Conservation (phyloP, 192 early-diverging fungal genomes). For the Spinellus fusiger region DNA sequence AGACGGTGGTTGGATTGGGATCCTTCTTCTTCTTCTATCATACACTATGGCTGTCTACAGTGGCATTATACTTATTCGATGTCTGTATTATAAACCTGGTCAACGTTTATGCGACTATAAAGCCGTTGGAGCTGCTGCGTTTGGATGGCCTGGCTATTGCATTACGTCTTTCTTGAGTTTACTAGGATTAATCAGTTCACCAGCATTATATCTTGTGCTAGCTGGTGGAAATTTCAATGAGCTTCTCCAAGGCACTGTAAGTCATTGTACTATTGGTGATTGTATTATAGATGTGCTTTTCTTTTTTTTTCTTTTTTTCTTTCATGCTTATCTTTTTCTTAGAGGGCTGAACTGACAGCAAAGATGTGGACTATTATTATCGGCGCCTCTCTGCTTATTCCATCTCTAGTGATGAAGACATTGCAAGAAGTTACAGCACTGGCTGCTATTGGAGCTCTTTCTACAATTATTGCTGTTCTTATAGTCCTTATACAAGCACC, state of each 20-base stretch:
- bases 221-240: conserved; percentile 63
- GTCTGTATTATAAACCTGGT: conserved; percentile 65
- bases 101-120: conserved; percentile 47
- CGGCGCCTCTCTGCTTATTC: conserved; percentile 59
- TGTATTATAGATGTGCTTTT: background rate
- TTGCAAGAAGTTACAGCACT: conserved; percentile 73
- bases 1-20: conserved; percentile 70
- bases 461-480: conserved; percentile 67
- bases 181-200: conserved; percentile 62
- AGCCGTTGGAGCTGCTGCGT: conserved; percentile 69
- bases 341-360: conserved; percentile 7
- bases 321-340: conserved; percentile 6
- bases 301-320: background rate
- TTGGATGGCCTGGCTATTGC: conserved; percentile 57
- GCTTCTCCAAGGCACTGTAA: conserved; percentile 41
- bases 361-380: conserved; percentile 60
- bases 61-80: conserved; percentile 67
- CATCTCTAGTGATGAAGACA: conserved; percentile 69
- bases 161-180: conserved; percentile 56
- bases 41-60: conserved; percentile 65
- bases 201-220: conserved; percentile 67
- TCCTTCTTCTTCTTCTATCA: conserved; percentile 62
- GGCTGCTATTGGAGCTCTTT: conserved; percentile 70
- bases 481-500: conserved; percentile 63
- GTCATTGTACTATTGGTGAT: background rate